Conservation (phyloP, 139 green algal species). For the Tetratostichococcus sp. region DNA sequence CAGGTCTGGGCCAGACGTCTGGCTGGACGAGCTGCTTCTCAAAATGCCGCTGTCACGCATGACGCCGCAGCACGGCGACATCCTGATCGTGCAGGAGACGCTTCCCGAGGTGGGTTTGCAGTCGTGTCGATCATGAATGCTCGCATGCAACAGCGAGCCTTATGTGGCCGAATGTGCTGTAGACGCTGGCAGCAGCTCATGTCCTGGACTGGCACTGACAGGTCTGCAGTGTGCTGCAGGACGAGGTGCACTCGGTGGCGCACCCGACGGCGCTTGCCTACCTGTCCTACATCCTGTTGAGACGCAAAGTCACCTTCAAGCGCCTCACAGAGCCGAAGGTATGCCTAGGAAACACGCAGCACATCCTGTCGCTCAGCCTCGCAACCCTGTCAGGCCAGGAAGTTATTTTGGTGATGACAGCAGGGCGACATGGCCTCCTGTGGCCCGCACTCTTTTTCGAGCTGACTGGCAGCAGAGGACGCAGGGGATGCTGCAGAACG, state of each 20-base stretch:
- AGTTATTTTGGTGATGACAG: too few species aligned
- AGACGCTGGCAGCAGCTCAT: too few species aligned
- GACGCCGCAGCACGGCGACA: constrained; percentile 85
- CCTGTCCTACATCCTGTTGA: constrained; percentile 65
- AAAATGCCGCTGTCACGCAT: constrained; percentile 13
- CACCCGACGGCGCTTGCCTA: constrained; percentile 53
- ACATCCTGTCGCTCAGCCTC: background rate
- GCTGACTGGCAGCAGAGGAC: too few species aligned
- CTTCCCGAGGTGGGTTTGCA: constrained; percentile 17
- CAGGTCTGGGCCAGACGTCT: constrained; percentile 82
- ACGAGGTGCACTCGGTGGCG: constrained; percentile 6
- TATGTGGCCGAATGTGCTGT: too few species aligned
- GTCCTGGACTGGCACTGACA: background rate
- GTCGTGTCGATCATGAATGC: background rate
- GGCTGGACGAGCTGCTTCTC: constrained; percentile 52
- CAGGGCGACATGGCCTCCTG: too few species aligned
- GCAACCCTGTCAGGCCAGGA: background rate
- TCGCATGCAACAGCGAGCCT: too few species aligned
- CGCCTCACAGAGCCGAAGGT: constrained; percentile 44
- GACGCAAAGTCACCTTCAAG: constrained; percentile 62
- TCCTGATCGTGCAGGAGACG: constrained; percentile 71
- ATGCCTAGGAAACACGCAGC: too few species aligned
- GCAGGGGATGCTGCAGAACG: too few species aligned
- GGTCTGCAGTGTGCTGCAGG: constrained; percentile 8
- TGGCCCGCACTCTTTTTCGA: too few species aligned